phyloP scores from a whole-genome alignment of 192 early-diverging fungal genomes.

The Rhizophagus prolifer region DNA sequence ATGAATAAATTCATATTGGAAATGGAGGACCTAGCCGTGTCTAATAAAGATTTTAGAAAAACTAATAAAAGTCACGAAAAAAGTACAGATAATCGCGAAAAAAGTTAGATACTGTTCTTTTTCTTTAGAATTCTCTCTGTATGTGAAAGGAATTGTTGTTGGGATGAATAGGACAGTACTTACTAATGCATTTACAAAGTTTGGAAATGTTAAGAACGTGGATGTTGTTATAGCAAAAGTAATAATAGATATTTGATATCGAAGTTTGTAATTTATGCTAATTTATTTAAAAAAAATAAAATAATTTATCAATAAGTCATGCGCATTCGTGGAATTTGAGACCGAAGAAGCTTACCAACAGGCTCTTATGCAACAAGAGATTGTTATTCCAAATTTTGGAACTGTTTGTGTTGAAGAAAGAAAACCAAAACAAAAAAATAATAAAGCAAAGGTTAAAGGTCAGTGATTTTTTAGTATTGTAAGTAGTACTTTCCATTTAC shows the following conservation, averaged over 20 bases:
- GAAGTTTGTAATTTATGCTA: too few relatives aligned
- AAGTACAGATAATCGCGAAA: too few relatives aligned
- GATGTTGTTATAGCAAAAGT: slow-evolving; percentile 44
- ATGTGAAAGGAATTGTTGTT: slow-evolving; percentile 58
- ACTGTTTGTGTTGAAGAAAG: slow-evolving; percentile 54
- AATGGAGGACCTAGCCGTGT: too few relatives aligned
- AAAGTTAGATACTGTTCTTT: too few relatives aligned
- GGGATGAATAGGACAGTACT: slow-evolving; percentile 51
- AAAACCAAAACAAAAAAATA: neutral
- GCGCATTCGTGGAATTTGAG: slow-evolving; percentile 72
- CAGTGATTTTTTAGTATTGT: too few relatives aligned
- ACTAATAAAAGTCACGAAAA: too few relatives aligned
- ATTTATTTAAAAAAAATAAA: too few relatives aligned
- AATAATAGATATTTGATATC: neutral
- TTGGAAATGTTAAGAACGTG: slow-evolving; percentile 60
- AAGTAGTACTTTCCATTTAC: too few relatives aligned
- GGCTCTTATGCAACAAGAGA: slow-evolving; percentile 59
- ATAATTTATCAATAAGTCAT: slow-evolving; percentile 42
- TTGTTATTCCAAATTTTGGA: slow-evolving; percentile 39
- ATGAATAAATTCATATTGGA: too few relatives aligned
- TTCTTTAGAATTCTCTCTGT: slow-evolving; percentile 60
- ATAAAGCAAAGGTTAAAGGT: too few relatives aligned
- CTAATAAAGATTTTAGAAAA: too few relatives aligned
- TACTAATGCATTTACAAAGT: slow-evolving; percentile 53
- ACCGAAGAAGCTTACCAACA: slow-evolving; percentile 57